phyloP scores from a whole-genome alignment of 2,329 filamentous ascomycete genomes.

The Cladophialophora chaetospira region DNA sequence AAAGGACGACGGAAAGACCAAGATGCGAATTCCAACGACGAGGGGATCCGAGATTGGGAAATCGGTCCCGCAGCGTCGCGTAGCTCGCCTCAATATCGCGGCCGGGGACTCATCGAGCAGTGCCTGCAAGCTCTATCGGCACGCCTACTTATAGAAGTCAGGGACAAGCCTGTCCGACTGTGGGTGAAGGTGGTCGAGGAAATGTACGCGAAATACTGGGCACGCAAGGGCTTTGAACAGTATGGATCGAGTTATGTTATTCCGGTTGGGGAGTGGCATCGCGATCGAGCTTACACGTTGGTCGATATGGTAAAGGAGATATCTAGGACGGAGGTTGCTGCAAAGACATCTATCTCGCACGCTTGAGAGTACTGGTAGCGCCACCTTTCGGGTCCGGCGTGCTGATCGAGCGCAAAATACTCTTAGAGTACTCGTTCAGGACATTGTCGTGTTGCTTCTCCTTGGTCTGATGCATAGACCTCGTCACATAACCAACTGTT shows the following conservation, averaged over 20 bases:
- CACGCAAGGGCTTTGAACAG: constrained; percentile 10
- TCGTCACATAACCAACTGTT: no score
- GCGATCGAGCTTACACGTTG: constrained; percentile 9
- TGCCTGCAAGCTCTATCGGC: constrained; percentile 9
- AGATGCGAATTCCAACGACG: constrained; percentile 2
- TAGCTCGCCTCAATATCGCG: constrained; percentile 6
- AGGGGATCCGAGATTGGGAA: constrained; percentile 6
- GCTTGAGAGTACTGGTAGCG: constrained; percentile 1
- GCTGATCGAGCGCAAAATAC: no score
- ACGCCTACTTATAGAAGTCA: constrained; percentile 2
- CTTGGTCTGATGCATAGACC: no score
- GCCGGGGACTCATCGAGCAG: constrained; percentile 6
- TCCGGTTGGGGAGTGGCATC: constrained; percentile 9
- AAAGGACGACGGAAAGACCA: constrained; percentile 8
- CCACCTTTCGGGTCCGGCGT: no score
- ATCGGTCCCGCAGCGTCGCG: constrained; percentile 9
- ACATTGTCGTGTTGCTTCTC: no score
- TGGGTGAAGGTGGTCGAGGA: constrained; percentile 11
- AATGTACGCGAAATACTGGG: constrained; percentile 6
- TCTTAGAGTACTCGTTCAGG: no score
- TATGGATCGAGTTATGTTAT: constrained; percentile 4
- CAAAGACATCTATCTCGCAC: constrained; percentile 1
- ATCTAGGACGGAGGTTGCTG: constrained; percentile 3
- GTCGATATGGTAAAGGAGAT: constrained; percentile 11
- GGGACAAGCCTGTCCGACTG: constrained; percentile 5